phyloP scores from a whole-genome alignment of 495 filamentous ascomycete genomes.

The Talaromyces proteolyticus region DNA sequence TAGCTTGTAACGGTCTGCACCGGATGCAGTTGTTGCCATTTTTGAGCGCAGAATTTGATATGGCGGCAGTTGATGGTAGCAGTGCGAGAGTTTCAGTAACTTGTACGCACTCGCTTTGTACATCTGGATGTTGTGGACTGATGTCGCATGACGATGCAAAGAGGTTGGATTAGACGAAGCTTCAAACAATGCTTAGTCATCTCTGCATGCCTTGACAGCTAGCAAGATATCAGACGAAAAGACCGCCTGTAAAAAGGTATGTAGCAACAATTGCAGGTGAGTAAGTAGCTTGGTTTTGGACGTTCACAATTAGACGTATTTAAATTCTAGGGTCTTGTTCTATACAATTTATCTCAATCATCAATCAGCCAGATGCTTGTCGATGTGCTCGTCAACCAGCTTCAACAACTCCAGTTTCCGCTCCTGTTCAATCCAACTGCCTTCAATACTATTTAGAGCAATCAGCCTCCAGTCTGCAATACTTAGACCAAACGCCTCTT shows the following conservation, averaged over 20 bases:
- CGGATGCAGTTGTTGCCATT: constrained; percentile 3
- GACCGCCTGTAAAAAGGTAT: no score
- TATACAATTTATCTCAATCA: no score
- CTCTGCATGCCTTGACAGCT: no score
- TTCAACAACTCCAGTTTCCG: constrained; percentile 33
- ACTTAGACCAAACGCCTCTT: constrained; percentile 60
- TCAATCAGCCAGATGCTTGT: no score
- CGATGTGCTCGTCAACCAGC: constrained; percentile 24
- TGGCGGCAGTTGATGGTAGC: not conserved
- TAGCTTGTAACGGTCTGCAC: constrained; percentile 39
- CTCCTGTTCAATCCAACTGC: constrained; percentile 49
- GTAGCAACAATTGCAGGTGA: no score
- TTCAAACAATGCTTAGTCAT: not conserved
- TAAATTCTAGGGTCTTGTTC: no score
- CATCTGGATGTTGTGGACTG: no score
- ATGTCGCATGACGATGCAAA: no score
- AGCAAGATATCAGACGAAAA: no score
- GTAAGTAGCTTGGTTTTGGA: no score
- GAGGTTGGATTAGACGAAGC: not conserved
- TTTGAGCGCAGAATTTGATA: not conserved
- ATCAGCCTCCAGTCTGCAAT: constrained; percentile 60
- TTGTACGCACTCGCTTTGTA: not conserved
- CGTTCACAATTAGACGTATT: no score
- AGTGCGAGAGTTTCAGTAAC: not conserved
- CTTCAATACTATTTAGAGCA: constrained; percentile 53